Base-by-base conservation (phyloP, 2,329 filamentous ascomycete genomes). In the Fusarium ambrosium region DNA sequence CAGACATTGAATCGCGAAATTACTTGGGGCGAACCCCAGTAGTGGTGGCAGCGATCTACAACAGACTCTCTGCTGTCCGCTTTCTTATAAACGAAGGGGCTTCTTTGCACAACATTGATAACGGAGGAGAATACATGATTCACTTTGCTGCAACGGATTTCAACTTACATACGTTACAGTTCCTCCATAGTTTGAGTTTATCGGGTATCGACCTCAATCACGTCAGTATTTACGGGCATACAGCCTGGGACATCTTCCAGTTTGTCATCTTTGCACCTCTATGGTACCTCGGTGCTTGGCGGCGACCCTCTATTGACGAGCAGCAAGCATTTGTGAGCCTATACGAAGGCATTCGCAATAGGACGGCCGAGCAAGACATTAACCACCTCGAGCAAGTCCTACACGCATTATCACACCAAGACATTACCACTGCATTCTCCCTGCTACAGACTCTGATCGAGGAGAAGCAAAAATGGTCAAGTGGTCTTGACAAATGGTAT, bases 11-110 rank as follows among this genome's bases (percentile, higher is more conserved):
- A 24, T 8, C 32, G 53, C 56, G 27, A 39, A 20, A 65, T 22
- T 2, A 1, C 1, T 0, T 1, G 0, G 65, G 65, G 13, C 2
- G 0, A 0, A 24, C 56, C 6, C 29, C 68, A 3, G 24, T 22
- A 4, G 0, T 32, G 2, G 2, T 0, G 0, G 45, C 65, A 39
- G 8, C 51, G 1, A 0, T 1, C 0, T 1, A 6, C 1, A 37
- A 29, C 4, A 59, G 39, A n/a, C 29, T 55, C 13, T 4, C 48
- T 18, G 8, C n/a, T 14, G 6, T 71, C 14, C 45, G 48, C 6
- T 39, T 39, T 22, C 69, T 71, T 22, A 24, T 71, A 2, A 8
- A 27, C 3, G 45, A 32, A 7, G 56, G 56, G 4, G 65, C 65
- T n/a, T 62, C 34, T 4, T 24, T 68, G 6, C 45, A 43, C 0